phyloP scores from a whole-genome alignment of 139 green algal genomes.

The Micromonas commoda region DNA sequence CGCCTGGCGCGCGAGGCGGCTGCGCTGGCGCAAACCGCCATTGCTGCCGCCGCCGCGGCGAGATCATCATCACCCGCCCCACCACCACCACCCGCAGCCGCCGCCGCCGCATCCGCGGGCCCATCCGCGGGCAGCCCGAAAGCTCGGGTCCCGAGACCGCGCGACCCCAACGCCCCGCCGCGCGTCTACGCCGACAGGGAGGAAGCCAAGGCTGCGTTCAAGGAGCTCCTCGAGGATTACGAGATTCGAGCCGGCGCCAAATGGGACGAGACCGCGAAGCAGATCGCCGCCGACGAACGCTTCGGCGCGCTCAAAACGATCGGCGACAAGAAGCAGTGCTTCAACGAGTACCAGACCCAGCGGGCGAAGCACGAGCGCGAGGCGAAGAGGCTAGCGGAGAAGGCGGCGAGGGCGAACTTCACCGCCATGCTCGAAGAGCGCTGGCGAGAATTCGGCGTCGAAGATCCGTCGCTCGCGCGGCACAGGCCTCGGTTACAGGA shows the following conservation, averaged over 20 bases:
- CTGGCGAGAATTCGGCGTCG: neutral
- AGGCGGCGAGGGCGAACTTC: constrained; percentile 65
- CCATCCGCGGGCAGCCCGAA: too few species aligned
- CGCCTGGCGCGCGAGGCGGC: constrained; percentile 30
- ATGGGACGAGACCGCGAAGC: constrained; percentile 60
- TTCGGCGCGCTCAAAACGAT: constrained; percentile 76
- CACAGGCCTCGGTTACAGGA: constrained; percentile 40
- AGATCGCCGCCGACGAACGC: neutral
- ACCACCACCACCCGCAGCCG: too few species aligned
- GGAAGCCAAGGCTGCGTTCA: constrained; percentile 87
- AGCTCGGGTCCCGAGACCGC: constrained; percentile 19
- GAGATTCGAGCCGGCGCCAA: constrained; percentile 48
- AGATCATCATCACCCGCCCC: too few species aligned
- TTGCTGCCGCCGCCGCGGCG: constrained; percentile 9
- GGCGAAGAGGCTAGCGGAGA: constrained; percentile 51
- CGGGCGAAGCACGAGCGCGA: constrained; percentile 68
- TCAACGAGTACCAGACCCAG: constrained; percentile 81
- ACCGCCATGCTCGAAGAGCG: constrained; percentile 50
- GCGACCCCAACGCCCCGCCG: neutral
- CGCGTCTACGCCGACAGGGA: constrained; percentile 33
- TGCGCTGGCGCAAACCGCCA: neutral
- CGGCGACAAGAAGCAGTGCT: constrained; percentile 79
- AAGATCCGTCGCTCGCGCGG: too few species aligned
- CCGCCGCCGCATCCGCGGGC: too few species aligned
- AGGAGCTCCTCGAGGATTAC: constrained; percentile 71